These are phyloP conservation scores for Yarrowia bubula DNA, from an alignment of 805 yeast species.

Conservation along the genomic window DNA sequence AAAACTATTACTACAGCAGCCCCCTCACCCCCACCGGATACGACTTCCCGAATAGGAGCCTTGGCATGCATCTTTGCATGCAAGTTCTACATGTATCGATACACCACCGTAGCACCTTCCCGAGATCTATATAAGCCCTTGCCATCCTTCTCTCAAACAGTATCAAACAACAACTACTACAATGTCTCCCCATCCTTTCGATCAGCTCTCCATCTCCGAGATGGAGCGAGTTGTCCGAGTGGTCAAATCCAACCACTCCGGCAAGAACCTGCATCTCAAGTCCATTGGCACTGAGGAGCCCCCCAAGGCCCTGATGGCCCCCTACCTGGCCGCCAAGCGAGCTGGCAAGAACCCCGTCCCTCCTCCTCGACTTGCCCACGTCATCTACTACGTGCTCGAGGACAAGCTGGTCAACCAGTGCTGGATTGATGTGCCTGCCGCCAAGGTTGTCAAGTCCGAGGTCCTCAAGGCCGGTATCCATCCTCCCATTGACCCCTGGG, in stretches of 20 bases:
- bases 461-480: slow-evolving; percentile 58
- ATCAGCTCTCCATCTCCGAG: slow-evolving; percentile 40
- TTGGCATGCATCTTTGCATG: too few relatives aligned
- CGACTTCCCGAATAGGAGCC: too few relatives aligned
- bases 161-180: too few relatives aligned
- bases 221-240: slow-evolving; percentile 35
- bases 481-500: slow-evolving; percentile 73
- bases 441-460: slow-evolving; percentile 58
- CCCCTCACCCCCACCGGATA: too few relatives aligned
- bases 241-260: slow-evolving; percentile 34
- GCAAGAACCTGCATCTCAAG: slow-evolving; percentile 39
- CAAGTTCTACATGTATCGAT: too few relatives aligned
- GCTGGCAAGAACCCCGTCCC: slow-evolving; percentile 49
- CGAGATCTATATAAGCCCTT: too few relatives aligned
- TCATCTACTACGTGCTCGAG: slow-evolving; percentile 60
- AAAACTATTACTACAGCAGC: too few relatives aligned
- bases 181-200: slow-evolving; percentile 38
- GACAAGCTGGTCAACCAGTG: slow-evolving; percentile 60
- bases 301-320: slow-evolving; percentile 69
- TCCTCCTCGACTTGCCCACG: slow-evolving; percentile 65
- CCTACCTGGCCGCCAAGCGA: slow-evolving; percentile 66
- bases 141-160: too few relatives aligned
- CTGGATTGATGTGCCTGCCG: slow-evolving; percentile 60
- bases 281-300: slow-evolving; percentile 52
- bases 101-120: too few relatives aligned